Evolutionary conservation across 2,329 filamentous ascomycete genomes (phyloP), one percentile per base, ranked within the genome.

Genomic region (Emergomyces pasteurianus): DNA sequence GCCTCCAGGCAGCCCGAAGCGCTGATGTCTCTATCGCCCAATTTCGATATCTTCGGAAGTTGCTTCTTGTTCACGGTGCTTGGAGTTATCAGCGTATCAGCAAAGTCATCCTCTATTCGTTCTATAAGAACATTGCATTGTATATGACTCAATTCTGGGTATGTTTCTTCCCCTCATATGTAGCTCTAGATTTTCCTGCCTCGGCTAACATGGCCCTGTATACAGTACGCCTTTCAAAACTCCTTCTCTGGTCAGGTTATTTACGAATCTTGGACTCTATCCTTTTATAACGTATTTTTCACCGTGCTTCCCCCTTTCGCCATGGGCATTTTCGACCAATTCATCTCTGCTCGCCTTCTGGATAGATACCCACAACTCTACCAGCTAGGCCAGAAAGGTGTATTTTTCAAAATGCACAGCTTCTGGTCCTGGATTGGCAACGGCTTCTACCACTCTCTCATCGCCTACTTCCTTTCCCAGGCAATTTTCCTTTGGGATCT

Each of bases 91-190:
- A 96, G 73, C 88, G 94, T 62, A 88, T 99, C 72, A 92, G 89
- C 81, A 96, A 95, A 78, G 91, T 95, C 62, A 97, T 99, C 69
- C 76, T 99, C 64, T 99, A 96, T 77, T 97, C 94, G 7, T 99
- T 97, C 75, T 99, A 99, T 81, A 99, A 99, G 81, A 99, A 99
- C 77, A 96, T 97, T 67, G 88, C 92, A 23, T 80, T 99, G 63
- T 99, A 97, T 77, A 92, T 99, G 88, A 99, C 95, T 63, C 95
- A 99, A 73, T 99, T 99, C 73, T 99, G 95, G 90, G 88, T 91
- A 80, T 78, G 86, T 79, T 43, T 26, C 61, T 54, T 12, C 21
- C n/a, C 18, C 23, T 49, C 28, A 2, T 47, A 42, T 21, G 23
- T 34, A 12, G 36, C 52, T 59, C 31, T 28, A 18, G 0, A 36